phyloP scores from a whole-genome alignment of 148 eudicot genomes.

The Rhododendron vialii region DNA sequence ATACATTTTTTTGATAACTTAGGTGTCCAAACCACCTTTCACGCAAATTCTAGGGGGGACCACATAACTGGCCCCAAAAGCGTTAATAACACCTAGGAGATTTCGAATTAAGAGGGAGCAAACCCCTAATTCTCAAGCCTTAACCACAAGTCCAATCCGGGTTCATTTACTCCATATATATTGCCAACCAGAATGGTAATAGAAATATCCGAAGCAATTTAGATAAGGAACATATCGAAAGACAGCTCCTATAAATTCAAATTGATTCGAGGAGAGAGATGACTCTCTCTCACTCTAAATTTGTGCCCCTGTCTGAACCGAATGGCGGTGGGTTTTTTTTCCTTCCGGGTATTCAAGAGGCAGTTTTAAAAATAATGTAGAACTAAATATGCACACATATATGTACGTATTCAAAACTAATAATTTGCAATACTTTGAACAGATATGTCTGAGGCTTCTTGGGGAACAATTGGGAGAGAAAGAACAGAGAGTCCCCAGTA shows the following conservation, averaged over 20 bases:
- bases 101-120: no score
- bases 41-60: no score
- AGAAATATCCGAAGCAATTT: conserved; percentile 1
- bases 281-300: not conserved
- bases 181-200: not conserved
- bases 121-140: no score
- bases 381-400: not conserved
- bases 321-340: not conserved
- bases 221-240: not conserved
- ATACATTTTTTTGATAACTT: no score
- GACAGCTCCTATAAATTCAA: not conserved
- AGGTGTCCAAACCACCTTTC: no score
- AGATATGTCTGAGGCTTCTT: not conserved
- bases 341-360: conserved; percentile 6
- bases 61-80: no score
- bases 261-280: not conserved
- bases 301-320: conserved; percentile 10
- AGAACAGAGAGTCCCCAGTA: not conserved
- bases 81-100: no score
- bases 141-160: no score
- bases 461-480: not conserved
- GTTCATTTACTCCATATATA: not conserved
- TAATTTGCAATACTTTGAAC: not conserved
- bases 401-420: not conserved
- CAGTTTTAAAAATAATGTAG: not conserved